Conservation (phyloP, 176 grass and related monocot species). For the Carex parvula region DNA sequence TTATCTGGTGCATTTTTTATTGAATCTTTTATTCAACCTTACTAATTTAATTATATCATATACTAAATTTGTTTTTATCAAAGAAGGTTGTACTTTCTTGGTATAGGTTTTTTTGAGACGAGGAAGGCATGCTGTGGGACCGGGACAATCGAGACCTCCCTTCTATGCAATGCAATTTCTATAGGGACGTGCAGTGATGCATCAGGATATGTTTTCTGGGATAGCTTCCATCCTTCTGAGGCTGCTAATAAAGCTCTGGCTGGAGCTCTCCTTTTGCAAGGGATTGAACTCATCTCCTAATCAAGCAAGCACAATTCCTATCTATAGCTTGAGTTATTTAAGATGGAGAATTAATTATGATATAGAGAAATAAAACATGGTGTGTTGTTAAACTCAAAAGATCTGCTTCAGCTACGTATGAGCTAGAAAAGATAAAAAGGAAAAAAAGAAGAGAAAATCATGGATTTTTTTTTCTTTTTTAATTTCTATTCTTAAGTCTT, state of each 20-base stretch:
- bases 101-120: slow-evolving; percentile 70
- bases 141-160: slow-evolving; percentile 86
- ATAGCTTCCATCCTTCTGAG: slow-evolving; percentile 92
- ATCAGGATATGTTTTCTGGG: slow-evolving; percentile 93
- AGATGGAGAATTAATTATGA: not conserved
- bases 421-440: not conserved
- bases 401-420: not conserved
- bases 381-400: not conserved
- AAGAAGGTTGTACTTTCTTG: not conserved
- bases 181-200: slow-evolving; percentile 77
- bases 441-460: no score
- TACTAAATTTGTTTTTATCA: not conserved
- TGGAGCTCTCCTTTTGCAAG: slow-evolving; percentile 57
- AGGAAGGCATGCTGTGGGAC: slow-evolving; percentile 78
- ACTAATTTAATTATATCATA: not conserved
- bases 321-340: not conserved
- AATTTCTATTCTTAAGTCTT: no score
- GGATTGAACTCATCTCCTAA: slow-evolving; percentile 76
- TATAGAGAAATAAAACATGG: not conserved
- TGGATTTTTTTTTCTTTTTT: no score
- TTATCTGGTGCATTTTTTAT: not conserved
- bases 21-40: not conserved
- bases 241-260: slow-evolving; percentile 83
- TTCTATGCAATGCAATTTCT: slow-evolving; percentile 59
- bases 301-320: not conserved